phyloP scores from a whole-genome alignment of 805 yeast genomes.

The Ogataea corticis region DNA sequence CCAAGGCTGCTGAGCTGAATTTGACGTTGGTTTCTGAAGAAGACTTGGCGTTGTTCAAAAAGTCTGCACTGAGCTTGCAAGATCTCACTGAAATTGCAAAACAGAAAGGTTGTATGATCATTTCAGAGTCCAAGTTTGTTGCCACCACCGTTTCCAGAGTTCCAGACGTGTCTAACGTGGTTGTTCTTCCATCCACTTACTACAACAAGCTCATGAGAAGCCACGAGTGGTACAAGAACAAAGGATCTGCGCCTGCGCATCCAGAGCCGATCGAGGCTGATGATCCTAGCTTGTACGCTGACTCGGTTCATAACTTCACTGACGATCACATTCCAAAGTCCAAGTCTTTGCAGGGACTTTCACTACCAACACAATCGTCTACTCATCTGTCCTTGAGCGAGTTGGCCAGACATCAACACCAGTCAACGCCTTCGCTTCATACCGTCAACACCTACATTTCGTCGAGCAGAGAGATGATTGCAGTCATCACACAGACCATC shows the following conservation, averaged over 20 bases:
- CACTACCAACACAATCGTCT: constrained; percentile 6
- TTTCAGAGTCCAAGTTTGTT: constrained; percentile 60
- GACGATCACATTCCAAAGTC: constrained; percentile 5
- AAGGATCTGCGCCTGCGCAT: constrained; percentile 11
- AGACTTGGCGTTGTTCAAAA: constrained; percentile 23
- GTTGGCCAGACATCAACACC: constrained; percentile 17
- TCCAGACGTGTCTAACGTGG: constrained; percentile 58
- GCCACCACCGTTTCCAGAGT: constrained; percentile 59
- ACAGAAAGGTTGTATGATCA: constrained; percentile 47
- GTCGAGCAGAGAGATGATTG: constrained; percentile 71
- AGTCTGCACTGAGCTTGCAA: constrained; percentile 13
- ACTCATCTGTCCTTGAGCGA: constrained; percentile 16
- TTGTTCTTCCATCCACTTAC: constrained; percentile 63
- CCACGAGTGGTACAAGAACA: constrained; percentile 35
- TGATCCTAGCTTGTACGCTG: constrained; percentile 16
- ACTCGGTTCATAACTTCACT: constrained; percentile 29
- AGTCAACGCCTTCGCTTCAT: constrained; percentile 24
- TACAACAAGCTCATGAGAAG: constrained; percentile 56
- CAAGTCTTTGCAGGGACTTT: constrained; percentile 5
- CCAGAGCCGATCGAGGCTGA: constrained; percentile 15
- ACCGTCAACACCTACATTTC: constrained; percentile 62
- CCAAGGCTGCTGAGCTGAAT: constrained; percentile 43
- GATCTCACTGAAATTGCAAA: constrained; percentile 43
- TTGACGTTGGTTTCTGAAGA: constrained; percentile 34
- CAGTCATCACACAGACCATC: constrained; percentile 87